Evolutionary conservation across 352 stramenopile species (phyloP), one percentile per base, ranked within the genome.

Genomic region (Aphanomyces invadans): DNA sequence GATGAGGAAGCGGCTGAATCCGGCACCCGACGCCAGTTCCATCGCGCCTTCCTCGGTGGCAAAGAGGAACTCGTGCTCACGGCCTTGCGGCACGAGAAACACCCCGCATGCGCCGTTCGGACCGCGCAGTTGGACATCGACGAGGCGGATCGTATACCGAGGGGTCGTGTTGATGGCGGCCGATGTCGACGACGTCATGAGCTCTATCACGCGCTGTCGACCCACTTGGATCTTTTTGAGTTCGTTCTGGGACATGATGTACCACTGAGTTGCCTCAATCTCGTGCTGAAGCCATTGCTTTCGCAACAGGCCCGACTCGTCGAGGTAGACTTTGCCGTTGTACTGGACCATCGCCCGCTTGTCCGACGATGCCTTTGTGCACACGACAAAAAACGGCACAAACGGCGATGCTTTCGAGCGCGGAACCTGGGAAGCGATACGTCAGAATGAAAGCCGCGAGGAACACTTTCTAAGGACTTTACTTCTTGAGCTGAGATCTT

Each of bases 51-150:
- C 77, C 51, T 89, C 78, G 2, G 77, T 86, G 23, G 79, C 74
- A 53, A 94, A 94, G 71, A 89, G 79, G 76, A 75, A 92, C 69
- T 93, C 84, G 65, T 89, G 78, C 76, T 94, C 86, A 26, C 78
- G 79, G 44, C 86, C 86, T 61, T 92, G 81, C 0, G 86, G 86
- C 45, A 92, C 85, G 10, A 94, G 70, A 45, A 92, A 89, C 45
- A 91, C 80, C 4, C 74, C 78, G 48, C 79, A 87, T 53, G 70
- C 80, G 21, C 77, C 78, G 49, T 89, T 83, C 36, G 73, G 69
- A 59, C 76, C 77, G n/a, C 73, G 68, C 56, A 69, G 26, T 33
- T 76, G 71, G n/a, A 72, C 62, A 61, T 91, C 80, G 32, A 88
- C 76, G 2, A 89, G 65, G 19, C 79, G 79, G 52, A 90, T 70